These are phyloP conservation scores for Firmiana major DNA, from an alignment of 345 rosid species.

Conservation along the genomic window DNA sequence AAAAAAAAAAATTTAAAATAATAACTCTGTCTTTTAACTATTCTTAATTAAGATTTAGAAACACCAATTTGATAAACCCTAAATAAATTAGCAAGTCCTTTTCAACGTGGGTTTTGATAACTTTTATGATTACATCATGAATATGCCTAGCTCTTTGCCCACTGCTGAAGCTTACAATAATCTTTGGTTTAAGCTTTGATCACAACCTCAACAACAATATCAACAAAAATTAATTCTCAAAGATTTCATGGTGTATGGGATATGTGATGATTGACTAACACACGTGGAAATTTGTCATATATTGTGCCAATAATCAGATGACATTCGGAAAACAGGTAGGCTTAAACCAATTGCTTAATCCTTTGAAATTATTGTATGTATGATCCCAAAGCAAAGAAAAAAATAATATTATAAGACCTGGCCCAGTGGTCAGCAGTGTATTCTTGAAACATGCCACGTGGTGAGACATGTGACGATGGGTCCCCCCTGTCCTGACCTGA, in stretches of 20 bases:
- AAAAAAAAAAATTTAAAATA: too few species aligned
- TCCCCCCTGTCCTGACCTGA: not conserved
- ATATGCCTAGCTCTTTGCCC: too few species aligned
- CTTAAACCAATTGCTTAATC: not conserved
- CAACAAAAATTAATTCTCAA: not conserved
- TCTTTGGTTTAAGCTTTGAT: not conserved
- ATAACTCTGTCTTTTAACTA: too few species aligned
- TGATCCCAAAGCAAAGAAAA: not conserved
- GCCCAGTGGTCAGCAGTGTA: not conserved
- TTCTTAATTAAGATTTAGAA: too few species aligned
- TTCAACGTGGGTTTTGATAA: not conserved
- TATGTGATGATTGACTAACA: not conserved
- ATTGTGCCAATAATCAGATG: not conserved
- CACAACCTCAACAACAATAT: not conserved
- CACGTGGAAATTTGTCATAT: not conserved
- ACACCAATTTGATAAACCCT: too few species aligned
- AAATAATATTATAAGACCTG: not conserved
- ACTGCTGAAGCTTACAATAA: too few species aligned
- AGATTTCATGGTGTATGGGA: not conserved
- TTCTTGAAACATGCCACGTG: constrained; percentile 23
- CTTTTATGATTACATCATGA: constrained; percentile 10
- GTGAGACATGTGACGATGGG: constrained; percentile 26
- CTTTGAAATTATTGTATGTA: not conserved
- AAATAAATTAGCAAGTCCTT: too few species aligned
- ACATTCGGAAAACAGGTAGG: not conserved